These are phyloP conservation scores for Chaetomium globosum DNA, from an alignment of 2,329 filamentous ascomycete genomes.

Conservation along the genomic window DNA sequence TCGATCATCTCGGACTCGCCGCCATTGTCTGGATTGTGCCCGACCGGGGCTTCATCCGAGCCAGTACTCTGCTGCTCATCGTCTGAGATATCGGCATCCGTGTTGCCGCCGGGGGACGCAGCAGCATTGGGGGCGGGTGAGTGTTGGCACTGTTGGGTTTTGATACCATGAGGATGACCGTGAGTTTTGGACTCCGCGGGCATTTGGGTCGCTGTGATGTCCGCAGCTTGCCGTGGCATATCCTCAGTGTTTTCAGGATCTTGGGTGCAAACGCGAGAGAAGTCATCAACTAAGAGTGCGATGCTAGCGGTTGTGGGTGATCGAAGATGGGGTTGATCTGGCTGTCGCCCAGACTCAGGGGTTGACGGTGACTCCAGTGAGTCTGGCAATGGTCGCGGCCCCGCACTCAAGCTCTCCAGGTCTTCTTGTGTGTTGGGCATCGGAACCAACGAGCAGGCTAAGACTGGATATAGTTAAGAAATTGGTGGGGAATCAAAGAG, in stretches of 20 bases:
- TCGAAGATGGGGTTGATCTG: neutral
- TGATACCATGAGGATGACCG: neutral
- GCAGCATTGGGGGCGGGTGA: neutral
- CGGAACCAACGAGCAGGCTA: neutral
- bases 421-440: neutral
- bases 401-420: neutral
- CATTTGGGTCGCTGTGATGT: neutral
- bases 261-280: neutral
- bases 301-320: neutral
- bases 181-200: neutral
- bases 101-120: neutral
- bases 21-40: neutral
- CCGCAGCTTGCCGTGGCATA: neutral
- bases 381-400: neutral
- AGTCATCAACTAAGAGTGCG: neutral
- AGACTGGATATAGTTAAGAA: neutral
- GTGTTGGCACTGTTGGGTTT: neutral
- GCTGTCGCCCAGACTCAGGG: neutral
- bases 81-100: neutral
- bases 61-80: slow-evolving; percentile 15
- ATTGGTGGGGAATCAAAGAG: neutral
- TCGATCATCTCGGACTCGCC: slow-evolving; percentile 29
- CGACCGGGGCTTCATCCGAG: slow-evolving; percentile 20
- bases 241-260: neutral
- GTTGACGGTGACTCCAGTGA: neutral